Percentiles rank a stretch among this genome's conserved stretches.
phyloP scores from a whole-genome alignment of 2,329 filamentous ascomycete species.

The Xylariales sp. region DNA sequence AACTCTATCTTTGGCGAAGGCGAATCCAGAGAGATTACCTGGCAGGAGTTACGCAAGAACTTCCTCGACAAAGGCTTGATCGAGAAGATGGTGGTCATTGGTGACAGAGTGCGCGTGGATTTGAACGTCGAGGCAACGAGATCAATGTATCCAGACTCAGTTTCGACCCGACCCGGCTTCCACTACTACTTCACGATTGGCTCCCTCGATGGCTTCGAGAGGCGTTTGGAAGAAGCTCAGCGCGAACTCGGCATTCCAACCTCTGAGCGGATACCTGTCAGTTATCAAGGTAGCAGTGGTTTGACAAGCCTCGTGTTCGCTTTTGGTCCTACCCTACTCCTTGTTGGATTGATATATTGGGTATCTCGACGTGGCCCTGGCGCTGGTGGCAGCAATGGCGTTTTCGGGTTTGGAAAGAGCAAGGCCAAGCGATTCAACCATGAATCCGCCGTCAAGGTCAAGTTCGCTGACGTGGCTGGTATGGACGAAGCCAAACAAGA shows the following conservation, averaged over 20 bases:
- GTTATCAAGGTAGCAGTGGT: constrained; percentile 76
- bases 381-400: constrained; percentile 65
- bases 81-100: constrained; percentile 82
- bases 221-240: constrained; percentile 82
- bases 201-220: constrained; percentile 89
- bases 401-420: constrained; percentile 96
- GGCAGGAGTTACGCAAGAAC: constrained; percentile 91
- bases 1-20: constrained; percentile 38
- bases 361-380: constrained; percentile 67
- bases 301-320: constrained; percentile 66
- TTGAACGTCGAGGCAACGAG: constrained; percentile 71
- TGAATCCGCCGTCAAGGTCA: constrained; percentile 92
- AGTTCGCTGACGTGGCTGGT: constrained; percentile 93
- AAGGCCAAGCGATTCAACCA: constrained; percentile 97
- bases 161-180: constrained; percentile 63
- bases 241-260: constrained; percentile 79
- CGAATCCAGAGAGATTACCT: constrained; percentile 80
- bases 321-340: constrained; percentile 81
- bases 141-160: constrained; percentile 71
- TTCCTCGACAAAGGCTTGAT: constrained; percentile 96
- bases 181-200: constrained; percentile 95
- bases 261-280: constrained; percentile 87
- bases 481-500: constrained; percentile 98
- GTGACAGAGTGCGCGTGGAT: constrained; percentile 73
- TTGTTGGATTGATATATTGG: constrained; percentile 80